These are phyloP conservation scores for Tritrichomonas foetus DNA, from an alignment of 208 protist species.

Conservation along the genomic window DNA sequence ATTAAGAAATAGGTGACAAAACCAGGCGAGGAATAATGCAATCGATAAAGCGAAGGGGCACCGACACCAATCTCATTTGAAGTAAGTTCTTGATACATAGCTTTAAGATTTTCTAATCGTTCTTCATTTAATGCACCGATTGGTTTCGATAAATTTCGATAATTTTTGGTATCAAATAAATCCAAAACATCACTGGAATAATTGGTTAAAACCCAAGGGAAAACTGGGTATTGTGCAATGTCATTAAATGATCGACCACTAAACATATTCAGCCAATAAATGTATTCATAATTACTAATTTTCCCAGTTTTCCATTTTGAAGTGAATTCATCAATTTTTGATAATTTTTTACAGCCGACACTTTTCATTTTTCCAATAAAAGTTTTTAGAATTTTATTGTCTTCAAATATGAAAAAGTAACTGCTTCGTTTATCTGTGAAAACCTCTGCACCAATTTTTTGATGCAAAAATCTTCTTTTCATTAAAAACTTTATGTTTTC, in stretches of 20 bases:
- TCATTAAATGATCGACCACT: neutral
- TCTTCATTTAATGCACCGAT: neutral
- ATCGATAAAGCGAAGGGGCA: neutral
- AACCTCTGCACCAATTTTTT: neutral
- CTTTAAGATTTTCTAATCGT: neutral
- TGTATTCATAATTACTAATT: neutral
- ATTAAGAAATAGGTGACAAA: neutral
- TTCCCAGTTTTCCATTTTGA: neutral
- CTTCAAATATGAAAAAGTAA: neutral
- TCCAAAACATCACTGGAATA: neutral
- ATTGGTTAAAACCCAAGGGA: neutral
- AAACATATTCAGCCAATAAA: conserved; percentile 27
- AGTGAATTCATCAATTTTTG: neutral
- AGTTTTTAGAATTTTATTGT: neutral
- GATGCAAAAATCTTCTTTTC: neutral
- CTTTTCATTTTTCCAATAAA: neutral
- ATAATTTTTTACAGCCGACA: too few relatives aligned
- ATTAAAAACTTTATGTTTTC: neutral
- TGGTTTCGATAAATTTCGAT: neutral
- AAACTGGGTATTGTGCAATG: conserved; percentile 7
- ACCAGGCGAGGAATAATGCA: conserved; percentile 5
- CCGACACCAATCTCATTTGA: too few relatives aligned
- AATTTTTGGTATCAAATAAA: neutral
- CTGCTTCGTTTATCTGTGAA: neutral
- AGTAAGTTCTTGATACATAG: too few relatives aligned